Evolutionary conservation across 805 yeast species (phyloP), one percentile per base, ranked within the genome.

Genomic region (Wickerhamomyces bisporus): DNA sequence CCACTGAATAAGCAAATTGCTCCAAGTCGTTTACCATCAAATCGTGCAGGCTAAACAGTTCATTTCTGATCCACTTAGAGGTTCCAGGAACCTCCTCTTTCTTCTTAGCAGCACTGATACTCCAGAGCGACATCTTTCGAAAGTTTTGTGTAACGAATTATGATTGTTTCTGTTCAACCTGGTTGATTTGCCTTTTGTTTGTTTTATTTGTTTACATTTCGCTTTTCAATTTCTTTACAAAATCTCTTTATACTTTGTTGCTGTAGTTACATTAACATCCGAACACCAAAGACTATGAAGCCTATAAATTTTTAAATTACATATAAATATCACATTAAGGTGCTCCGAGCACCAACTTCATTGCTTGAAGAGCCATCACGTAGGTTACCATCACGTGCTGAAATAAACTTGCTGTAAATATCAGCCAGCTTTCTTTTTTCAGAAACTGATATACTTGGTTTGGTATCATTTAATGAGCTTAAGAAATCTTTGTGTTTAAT

Each of bases 371-470:
- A 72, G 0, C 96, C 97, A 45, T 78, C 79, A 1, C 94, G 95
- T 86, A 91, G 78, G 41, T 81, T 80, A 0, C 96, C 96, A 40
- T 84, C 89, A 32, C 97, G 64, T 13, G 77, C 87, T 29, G 79
- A 72, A 5, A 81, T 75, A 53, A 91, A 93, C 53, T 81, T 79
- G 16, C 65, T 55, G 55, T 91, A 91, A 25, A 91, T 81, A 0
- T 57, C 61, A 18, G 66, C 58, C 34, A 91, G 70, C 51, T 87
- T 85, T 7, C 49, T 48, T 43, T 73, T 70, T 52, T 91, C 98
- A 15, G 78, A 72, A 1, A 64, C 59, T 0, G 97, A 88, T 21
- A 91, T 87, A 33, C 96, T 86, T n/a, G 95, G 86, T 48, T 85
- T 86, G 1, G 97, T 87, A 39, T 85, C 95, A 17, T 59, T 53